A percentile compares a stretch with the other conserved stretches of the same genome.
These are phyloP conservation scores for Taphrina flavorubra DNA, from an alignment of 1,139 yeast genomes.

Conservation along the genomic window DNA sequence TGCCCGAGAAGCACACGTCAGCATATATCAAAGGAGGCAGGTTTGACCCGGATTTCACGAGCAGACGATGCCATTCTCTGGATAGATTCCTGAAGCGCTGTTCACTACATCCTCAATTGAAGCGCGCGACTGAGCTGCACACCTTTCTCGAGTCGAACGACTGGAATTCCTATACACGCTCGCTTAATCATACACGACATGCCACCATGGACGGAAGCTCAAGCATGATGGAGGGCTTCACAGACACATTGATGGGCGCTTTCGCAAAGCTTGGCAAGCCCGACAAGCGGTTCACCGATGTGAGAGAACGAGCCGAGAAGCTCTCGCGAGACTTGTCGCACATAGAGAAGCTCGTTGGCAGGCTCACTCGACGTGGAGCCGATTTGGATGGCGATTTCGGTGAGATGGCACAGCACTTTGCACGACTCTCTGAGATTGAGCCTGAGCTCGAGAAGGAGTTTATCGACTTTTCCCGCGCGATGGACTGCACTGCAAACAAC, in stretches of 20 bases:
- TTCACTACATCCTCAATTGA: constrained; percentile 72
- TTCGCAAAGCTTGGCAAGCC: constrained; percentile 79
- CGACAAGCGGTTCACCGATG: constrained; percentile 79
- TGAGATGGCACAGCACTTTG: constrained; percentile 72
- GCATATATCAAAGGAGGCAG: constrained; percentile 96
- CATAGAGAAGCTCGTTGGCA: constrained; percentile 76
- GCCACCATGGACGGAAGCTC: constrained; percentile 44
- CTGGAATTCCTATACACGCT: constrained; percentile 77
- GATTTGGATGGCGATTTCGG: constrained; percentile 75
- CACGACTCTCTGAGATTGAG: constrained; percentile 67
- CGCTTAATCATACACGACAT: constrained; percentile 53
- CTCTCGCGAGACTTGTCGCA: constrained; percentile 79
- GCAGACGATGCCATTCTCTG: constrained; percentile 81
- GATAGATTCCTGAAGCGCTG: constrained; percentile 76
- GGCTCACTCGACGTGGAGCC: constrained; percentile 72
- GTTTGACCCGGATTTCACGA: constrained; percentile 77
- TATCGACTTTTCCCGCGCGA: constrained; percentile 60
- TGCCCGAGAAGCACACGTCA: constrained; percentile 79
- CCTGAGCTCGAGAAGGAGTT: constrained; percentile 59
- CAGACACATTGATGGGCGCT: constrained; percentile 91
- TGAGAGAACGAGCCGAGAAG: constrained; percentile 79
- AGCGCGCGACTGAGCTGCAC: constrained; percentile 72
- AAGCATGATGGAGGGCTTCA: constrained; percentile 64
- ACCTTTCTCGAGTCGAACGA: constrained; percentile 80
- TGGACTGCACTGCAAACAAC: constrained; percentile 56